Conservation (phyloP, 352 stramenopile species). For the Globisporangium emineosum region DNA sequence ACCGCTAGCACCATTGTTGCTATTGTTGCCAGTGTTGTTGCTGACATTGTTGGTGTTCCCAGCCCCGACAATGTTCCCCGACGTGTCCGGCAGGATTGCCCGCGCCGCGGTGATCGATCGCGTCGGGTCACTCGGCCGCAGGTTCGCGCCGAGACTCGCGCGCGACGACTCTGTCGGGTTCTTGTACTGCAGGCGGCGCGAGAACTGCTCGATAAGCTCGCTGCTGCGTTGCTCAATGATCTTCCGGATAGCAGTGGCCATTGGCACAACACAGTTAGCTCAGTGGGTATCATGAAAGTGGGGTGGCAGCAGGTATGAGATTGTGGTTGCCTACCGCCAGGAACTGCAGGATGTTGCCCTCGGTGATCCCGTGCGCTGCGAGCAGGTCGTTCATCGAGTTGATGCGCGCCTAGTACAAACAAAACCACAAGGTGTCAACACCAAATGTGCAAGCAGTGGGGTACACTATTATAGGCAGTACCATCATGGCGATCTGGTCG, state of each 20-base stretch:
- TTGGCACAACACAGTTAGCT: conserved; percentile 1
- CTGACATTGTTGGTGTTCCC: background rate
- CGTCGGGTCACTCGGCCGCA: conserved; percentile 64
- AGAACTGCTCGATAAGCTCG: conserved; percentile 79
- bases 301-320: background rate
- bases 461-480: too few species aligned
- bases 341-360: conserved; percentile 84
- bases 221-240: conserved; percentile 83
- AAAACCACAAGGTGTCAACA: background rate
- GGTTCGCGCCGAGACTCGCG: conserved; percentile 55
- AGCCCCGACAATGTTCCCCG: background rate
- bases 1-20: background rate
- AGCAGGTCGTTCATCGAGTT: conserved; percentile 86
- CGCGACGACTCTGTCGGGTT: conserved; percentile 54
- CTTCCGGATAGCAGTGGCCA: conserved; percentile 20
- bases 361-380: conserved; percentile 70
- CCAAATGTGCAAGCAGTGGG: too few species aligned
- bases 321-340: conserved; percentile 36
- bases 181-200: conserved; percentile 59
- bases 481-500: conserved; percentile 74
- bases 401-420: conserved; percentile 50
- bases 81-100: conserved; percentile 41
- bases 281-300: background rate
- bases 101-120: conserved; percentile 47
- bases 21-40: background rate